Evolutionary conservation across 1,284 basidiomycete genomes (phyloP).

Genomic region (Xerocomus nothofagi): DNA sequence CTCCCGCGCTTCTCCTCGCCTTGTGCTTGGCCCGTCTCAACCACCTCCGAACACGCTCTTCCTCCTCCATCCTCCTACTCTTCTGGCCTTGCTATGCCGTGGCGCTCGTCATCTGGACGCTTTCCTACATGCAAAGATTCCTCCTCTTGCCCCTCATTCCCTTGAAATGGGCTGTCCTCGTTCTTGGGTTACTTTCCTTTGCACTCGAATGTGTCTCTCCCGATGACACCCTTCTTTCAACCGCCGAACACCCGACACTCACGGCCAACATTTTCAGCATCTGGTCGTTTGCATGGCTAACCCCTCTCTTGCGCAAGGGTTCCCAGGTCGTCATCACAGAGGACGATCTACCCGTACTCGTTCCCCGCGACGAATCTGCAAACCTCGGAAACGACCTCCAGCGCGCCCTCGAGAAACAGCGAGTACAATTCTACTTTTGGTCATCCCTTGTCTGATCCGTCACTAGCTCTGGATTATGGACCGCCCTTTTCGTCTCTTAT

Average conservation of each 20-base stretch:
- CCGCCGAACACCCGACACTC: conserved; percentile 69
- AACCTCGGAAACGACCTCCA: conserved; percentile 69
- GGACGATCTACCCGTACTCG: conserved; percentile 71
- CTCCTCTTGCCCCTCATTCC: conserved; percentile 39
- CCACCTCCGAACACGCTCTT: conserved; percentile 75
- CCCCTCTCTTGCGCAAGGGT: conserved; percentile 73
- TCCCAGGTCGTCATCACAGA: conserved; percentile 66
- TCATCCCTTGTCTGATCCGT: conserved; percentile 3
- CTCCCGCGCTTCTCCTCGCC: conserved; percentile 48
- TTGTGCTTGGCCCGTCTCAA: conserved; percentile 61
- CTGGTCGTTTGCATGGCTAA: conserved; percentile 82
- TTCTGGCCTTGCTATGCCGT: conserved; percentile 80
- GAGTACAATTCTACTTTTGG: conserved; percentile 19
- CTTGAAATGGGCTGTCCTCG: conserved; percentile 49
- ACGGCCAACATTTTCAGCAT: conserved; percentile 83
- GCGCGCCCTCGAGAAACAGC: conserved; percentile 60
- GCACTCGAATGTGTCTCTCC: conserved; percentile 72
- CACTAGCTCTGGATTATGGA: conserved; percentile 54
- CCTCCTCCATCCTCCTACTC: conserved; percentile 76
- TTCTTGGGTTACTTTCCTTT: conserved; percentile 60
- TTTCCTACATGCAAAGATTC: conserved; percentile 44
- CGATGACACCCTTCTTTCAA: conserved; percentile 51
- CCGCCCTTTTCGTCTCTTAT: conserved; percentile 74
- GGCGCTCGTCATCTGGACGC: conserved; percentile 57
- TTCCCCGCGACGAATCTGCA: conserved; percentile 70